Evolutionary conservation across 2,329 filamentous ascomycete genomes (phyloP).

Genomic region (Dissoconium aciculare): DNA sequence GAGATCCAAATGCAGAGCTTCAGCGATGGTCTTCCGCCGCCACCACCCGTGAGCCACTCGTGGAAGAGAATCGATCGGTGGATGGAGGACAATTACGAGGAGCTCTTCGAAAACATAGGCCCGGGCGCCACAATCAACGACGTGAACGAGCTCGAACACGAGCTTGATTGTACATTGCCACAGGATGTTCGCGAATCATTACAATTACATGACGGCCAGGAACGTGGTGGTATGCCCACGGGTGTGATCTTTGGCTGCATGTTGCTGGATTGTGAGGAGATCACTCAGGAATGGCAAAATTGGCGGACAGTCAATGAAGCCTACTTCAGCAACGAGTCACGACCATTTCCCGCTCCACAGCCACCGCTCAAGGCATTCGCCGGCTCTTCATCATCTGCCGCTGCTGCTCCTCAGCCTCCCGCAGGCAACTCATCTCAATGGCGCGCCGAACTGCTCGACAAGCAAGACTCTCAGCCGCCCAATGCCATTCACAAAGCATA

Average conservation of each 20-base stretch:
- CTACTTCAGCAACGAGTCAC: conserved; percentile 49
- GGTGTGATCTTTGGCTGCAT: conserved; percentile 89
- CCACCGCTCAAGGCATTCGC: conserved; percentile 58
- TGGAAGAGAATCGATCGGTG: conserved; percentile 91
- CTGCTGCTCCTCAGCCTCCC: conserved; percentile 28
- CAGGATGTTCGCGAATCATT: conserved; percentile 88
- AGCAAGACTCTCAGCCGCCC: conserved; percentile 77
- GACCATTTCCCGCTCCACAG: conserved; percentile 43
- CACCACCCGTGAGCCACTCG: conserved; percentile 74
- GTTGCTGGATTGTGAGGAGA: conserved; percentile 95
- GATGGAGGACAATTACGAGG: conserved; percentile 89
- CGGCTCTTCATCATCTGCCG: conserved; percentile 44
- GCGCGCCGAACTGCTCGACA: conserved; percentile 69
- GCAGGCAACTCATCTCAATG: conserved; percentile 37
- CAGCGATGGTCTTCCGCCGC: conserved; percentile 74
- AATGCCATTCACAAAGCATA: conserved; percentile 84
- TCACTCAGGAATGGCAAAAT: conserved; percentile 93
- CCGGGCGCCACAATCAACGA: conserved; percentile 89
- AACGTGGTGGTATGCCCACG: conserved; percentile 77
- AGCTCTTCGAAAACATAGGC: conserved; percentile 83
- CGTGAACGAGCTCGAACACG: conserved; percentile 89
- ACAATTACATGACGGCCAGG: conserved; percentile 87
- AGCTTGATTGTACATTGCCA: conserved; percentile 84
- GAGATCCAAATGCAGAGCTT: conserved; percentile 97
- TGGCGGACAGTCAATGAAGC: conserved; percentile 91